phyloP scores from a whole-genome alignment of 1,284 basidiomycete genomes.

The Inonotus obliquus region DNA sequence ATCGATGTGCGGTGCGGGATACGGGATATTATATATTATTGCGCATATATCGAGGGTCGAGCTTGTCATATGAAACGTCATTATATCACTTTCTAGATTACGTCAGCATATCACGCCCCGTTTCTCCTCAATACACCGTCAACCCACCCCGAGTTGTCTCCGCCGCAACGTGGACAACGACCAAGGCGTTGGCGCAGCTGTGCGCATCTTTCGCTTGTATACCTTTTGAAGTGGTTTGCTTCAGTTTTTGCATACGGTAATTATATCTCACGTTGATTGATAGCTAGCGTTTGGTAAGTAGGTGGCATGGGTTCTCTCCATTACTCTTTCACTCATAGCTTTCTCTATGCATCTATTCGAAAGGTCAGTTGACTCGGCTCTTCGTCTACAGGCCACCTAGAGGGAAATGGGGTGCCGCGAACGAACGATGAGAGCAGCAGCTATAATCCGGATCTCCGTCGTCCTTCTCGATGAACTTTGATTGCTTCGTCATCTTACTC shows the following conservation, averaged over 20 bases:
- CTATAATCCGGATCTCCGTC: not conserved
- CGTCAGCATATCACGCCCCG: not conserved
- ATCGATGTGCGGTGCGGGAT: not conserved
- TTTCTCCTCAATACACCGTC: too few species aligned
- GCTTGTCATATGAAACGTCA: slow-evolving; percentile 10
- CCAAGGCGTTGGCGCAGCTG: not conserved
- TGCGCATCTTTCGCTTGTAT: not conserved
- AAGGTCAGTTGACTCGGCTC: not conserved
- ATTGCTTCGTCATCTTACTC: not conserved
- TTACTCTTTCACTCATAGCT: not conserved
- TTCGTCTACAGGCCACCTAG: not conserved
- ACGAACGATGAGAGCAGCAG: not conserved
- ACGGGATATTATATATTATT: not conserved
- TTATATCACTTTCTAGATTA: not conserved
- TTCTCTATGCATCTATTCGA: not conserved
- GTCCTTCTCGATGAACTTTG: slow-evolving; percentile 1
- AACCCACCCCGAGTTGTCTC: not conserved
- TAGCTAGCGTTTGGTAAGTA: not conserved
- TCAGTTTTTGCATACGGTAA: not conserved
- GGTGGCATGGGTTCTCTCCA: not conserved
- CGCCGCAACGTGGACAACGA: slow-evolving; percentile 3
- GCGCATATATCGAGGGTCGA: not conserved
- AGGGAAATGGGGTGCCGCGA: not conserved
- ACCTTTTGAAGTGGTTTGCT: not conserved
- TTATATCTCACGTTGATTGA: not conserved